A percentile compares a stretch with the other conserved stretches of the same genome.
phyloP scores from a whole-genome alignment of 495 filamentous ascomycete species.

The Penicillium coffeae region DNA sequence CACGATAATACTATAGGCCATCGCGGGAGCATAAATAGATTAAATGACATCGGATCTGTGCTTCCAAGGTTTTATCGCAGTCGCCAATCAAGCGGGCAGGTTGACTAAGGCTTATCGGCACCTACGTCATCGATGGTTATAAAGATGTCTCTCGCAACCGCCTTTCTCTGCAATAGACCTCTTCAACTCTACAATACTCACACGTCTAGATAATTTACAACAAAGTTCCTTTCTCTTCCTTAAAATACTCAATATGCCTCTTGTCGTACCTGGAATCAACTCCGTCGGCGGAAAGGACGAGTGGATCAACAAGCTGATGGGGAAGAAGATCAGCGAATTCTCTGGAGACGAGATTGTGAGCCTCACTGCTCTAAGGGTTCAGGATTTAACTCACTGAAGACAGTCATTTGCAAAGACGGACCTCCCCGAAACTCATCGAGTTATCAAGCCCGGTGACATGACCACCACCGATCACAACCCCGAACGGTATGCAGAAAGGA shows the following conservation, averaged over 20 bases:
- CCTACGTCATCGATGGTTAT: constrained; percentile 15
- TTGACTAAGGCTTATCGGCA: too few species aligned
- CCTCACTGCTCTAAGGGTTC: not conserved
- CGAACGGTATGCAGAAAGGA: constrained; percentile 43
- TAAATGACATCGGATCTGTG: too few species aligned
- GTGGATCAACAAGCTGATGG: constrained; percentile 71
- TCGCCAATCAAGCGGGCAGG: too few species aligned
- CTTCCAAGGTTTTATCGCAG: too few species aligned
- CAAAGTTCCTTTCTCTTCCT: not conserved
- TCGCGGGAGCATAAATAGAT: too few species aligned
- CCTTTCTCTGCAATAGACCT: not conserved
- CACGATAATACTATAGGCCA: too few species aligned
- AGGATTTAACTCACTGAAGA: not conserved
- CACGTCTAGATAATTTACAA: not conserved
- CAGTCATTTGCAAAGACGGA: constrained; percentile 75
- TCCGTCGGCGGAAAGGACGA: constrained; percentile 53
- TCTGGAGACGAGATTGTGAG: constrained; percentile 46
- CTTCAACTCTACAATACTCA: not conserved
- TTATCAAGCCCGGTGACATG: constrained; percentile 61
- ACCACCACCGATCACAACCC: constrained; percentile 60
- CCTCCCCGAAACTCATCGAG: constrained; percentile 62
- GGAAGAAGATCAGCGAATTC: constrained; percentile 62
- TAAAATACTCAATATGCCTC: constrained; percentile 58
- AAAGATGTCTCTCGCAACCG: constrained; percentile 5
- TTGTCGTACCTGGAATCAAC: constrained; percentile 72